Evolutionary conservation across 305 asterid genomes (phyloP), one percentile per base, ranked within the genome.

Genomic region (Ruellia speciosa): DNA sequence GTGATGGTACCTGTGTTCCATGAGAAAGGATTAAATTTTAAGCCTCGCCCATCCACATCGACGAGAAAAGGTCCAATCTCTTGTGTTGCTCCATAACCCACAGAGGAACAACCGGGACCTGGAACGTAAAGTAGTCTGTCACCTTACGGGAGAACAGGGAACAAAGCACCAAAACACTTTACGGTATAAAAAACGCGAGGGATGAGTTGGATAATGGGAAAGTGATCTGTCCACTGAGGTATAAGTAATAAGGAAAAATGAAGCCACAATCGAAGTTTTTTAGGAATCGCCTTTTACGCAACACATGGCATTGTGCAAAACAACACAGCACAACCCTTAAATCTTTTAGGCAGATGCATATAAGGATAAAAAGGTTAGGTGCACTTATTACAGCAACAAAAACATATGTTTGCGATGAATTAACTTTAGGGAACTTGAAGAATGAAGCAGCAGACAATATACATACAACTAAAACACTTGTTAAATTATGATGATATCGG

Each of bases 31-130:
- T 85, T 85, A 9, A 60, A 63, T 53, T 61, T 68, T 49, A 90
- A 71, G 78, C 68, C 70, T 62, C 47, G 66, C 31, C 90, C 95
- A 63, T 79, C 73, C 12, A 45, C 45, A 67, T 78, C 85, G 47
- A 82, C 77, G 20, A 90, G 80, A 68, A 87, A 87, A 58, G 97
- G 97, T 56, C 97, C 97, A 62, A 89, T 84, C 65, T 89, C 95
- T 77, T 89, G 95, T 43, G 95, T 80, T 74, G 95, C 97, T 62
- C 97, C 97, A 64, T 89, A 89, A 77, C 94, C 95, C 77, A 84
- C 97, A 51, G 97, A 89, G 18, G 97, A 89, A 72, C 97, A 89
- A 24, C 97, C 97, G 15, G 97, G 97, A 51, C 97, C 97, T 89
- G 70, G 67, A 70, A 72, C 64, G 72, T 58, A 57, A 35, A 78